Base-by-base conservation (phyloP, 257 asterid species). In the Henckelia pumila region DNA sequence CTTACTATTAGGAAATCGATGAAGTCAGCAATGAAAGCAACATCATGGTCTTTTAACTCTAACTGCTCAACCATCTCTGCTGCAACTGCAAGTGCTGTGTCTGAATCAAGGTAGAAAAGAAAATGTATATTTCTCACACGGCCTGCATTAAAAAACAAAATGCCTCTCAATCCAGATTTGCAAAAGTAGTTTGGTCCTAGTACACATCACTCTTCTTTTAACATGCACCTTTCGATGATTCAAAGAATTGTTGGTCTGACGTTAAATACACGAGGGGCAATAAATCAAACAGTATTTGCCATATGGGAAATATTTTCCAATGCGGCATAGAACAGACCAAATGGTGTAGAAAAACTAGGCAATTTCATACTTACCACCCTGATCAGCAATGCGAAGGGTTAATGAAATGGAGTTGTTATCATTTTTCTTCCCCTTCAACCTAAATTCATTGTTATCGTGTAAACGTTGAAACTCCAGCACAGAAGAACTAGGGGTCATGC, bases 31-130 rank as follows among this genome's bases (percentile, higher is more conserved):
- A 89, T 87, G 76, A 89, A 85, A 53, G 40, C 79, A 13, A 89
- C 88, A 57, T 87, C 92, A 30, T 85, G 92, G 73, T 89, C 88
- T 6, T 84, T 82, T 59, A 89, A 73, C n/a, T 85, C 80, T 25
- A 89, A 78, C 20, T 82, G 89, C 73, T 89, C 95, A 55, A 85
- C 89, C 95, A 89, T 87, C 81, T 89, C 97, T 16, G 88, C 84
- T n/a, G 94, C 91, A 22, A 87, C 85, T 2, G 89, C 82, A 8
- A 81, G 81, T 7, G 94, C 95, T 2, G 97, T 89, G 75, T 89
- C 97, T 14, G 73, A 70, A 59, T 84, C 82, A 6, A 84, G 91
- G 72, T 87, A 84, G 76, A 89, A 89, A 1, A 24, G 13, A 22
- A 89, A 87, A 74, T 82, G 78, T 76, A 89, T 89, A 52, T 84